Conservation (phyloP, 768 basidiomycete genomes). For the Podaxis sp. region DNA sequence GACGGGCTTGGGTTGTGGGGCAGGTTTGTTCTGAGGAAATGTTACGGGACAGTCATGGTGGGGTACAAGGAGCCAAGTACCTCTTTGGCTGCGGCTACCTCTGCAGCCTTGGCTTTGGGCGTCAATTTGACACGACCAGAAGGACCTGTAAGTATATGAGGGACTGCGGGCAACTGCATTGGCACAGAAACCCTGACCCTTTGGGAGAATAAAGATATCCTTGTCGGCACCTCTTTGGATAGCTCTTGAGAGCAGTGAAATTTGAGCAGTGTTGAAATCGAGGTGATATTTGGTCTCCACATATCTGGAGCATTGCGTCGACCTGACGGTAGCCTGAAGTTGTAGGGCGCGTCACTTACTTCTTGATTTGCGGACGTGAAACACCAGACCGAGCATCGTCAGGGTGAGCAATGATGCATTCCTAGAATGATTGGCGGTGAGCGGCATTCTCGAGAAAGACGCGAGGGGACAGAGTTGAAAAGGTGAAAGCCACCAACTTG, state of each 20-base stretch:
- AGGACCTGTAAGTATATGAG: constrained; percentile 37
- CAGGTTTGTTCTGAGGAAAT: constrained; percentile 31
- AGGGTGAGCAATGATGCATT: constrained; percentile 69
- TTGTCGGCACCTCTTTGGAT: constrained; percentile 81
- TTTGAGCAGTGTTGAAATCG: constrained; percentile 74
- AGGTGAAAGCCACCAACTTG: neutral
- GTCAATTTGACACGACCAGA: constrained; percentile 76
- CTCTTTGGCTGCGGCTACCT: constrained; percentile 36
- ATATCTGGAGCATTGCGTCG: constrained; percentile 43
- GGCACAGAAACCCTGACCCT: constrained; percentile 47
- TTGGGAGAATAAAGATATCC: constrained; percentile 80
- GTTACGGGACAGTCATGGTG: constrained; percentile 10
- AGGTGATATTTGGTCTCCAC: constrained; percentile 83
- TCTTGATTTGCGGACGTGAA: constrained; percentile 91
- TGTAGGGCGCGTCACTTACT: constrained; percentile 39
- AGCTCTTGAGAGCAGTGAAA: constrained; percentile 73
- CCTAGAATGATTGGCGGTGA: constrained; percentile 40
- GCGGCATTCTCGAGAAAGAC: constrained; percentile 7
- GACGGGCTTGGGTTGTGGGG: constrained; percentile 30
- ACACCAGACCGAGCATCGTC: constrained; percentile 83
- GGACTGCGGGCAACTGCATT: constrained; percentile 4
- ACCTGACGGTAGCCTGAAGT: constrained; percentile 12
- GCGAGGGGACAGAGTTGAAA: neutral
- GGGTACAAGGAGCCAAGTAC: constrained; percentile 21
- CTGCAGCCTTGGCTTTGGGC: constrained; percentile 38